Evolutionary conservation across 768 basidiomycete species (phyloP), one percentile per base, ranked within the genome.

Genomic region (Rhodotorula sphaerocarpa): DNA sequence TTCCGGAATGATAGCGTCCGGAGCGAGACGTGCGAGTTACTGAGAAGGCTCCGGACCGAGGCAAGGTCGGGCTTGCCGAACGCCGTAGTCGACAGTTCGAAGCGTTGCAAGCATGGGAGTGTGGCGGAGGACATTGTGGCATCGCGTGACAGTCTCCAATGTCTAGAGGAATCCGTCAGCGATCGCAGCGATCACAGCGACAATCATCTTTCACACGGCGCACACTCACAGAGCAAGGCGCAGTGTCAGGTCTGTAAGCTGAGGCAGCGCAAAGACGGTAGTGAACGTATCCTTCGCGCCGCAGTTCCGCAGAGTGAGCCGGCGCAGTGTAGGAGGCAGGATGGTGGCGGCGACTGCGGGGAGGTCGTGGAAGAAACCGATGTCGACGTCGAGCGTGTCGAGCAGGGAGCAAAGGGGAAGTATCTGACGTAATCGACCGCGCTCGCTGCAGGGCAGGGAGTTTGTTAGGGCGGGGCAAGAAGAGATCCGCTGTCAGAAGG

Each of bases 41-140:
- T 43, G 23, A 68, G 62, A 12, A 68, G 56, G 14, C 50, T 20
- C 7, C 57, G 47, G 46, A 68, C 21, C 15, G 59, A 52, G 7
- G 36, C 14, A 18, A 61, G 36, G 12, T 42, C 43, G 6, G 66
- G 55, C 14, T 51, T 28, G 6, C 59, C 66, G 62, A 63, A 68
- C 0, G 59, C 61, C 0, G 62, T 64, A 23, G 63, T 57, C 2
- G 66, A 68, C 30, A 68, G 66, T 50, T 68, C 66, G 53, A 68
- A 64, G 9, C 36, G 43, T 1, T 27, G 28, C 30, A 68, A 62
- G 10, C 45, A 42, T 25, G 52, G n/a, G n/a, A n/a, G n/a, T n/a
- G n/a, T n/a, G n/a, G n/a, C n/a, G n/a, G n/a, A n/a, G n/a, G n/a
- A n/a, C n/a, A n/a, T n/a, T n/a, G n/a, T n/a, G n/a, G n/a, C n/a